These are phyloP conservation scores for Fusarium brevicatenulatum DNA, from an alignment of 2,329 filamentous ascomycete species.

Conservation along the genomic window DNA sequence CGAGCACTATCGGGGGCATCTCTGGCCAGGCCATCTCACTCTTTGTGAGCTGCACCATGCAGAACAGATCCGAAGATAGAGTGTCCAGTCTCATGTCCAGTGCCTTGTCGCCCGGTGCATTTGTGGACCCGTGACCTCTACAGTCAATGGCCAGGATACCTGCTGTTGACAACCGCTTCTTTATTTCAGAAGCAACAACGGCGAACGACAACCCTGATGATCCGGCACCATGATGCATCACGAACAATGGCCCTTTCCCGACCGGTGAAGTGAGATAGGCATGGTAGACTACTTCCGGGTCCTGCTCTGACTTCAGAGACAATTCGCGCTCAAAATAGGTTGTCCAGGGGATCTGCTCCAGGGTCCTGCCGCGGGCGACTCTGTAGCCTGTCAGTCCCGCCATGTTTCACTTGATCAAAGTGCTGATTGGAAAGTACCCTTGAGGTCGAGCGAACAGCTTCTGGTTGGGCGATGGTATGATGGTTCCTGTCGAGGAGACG, in stretches of 20 bases:
- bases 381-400: conserved; percentile 50
- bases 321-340: conserved; percentile 92
- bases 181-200: conserved; percentile 79
- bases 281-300: conserved; percentile 73
- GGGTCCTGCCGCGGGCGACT: conserved; percentile 61
- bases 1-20: conserved; percentile 80
- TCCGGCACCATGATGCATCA: conserved; percentile 94
- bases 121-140: conserved; percentile 83
- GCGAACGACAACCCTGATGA: conserved; percentile 95
- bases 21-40: conserved; percentile 75
- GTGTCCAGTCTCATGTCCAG: conserved; percentile 78
- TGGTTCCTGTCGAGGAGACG: conserved; percentile 92
- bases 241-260: conserved; percentile 81
- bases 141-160: conserved; percentile 89
- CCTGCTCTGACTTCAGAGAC: conserved; percentile 67
- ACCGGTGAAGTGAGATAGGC: conserved; percentile 87
- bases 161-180: conserved; percentile 78
- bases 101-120: conserved; percentile 52
- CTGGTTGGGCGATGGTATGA: conserved; percentile 80
- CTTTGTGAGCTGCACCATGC: conserved; percentile 75
- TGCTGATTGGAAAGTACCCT: conserved; percentile 59
- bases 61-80: conserved; percentile 76
- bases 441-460: conserved; percentile 77
- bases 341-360: conserved; percentile 82
- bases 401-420: conserved; percentile 12